Base-by-base conservation (phyloP, 768 basidiomycete species). In the Collybia sp. region DNA sequence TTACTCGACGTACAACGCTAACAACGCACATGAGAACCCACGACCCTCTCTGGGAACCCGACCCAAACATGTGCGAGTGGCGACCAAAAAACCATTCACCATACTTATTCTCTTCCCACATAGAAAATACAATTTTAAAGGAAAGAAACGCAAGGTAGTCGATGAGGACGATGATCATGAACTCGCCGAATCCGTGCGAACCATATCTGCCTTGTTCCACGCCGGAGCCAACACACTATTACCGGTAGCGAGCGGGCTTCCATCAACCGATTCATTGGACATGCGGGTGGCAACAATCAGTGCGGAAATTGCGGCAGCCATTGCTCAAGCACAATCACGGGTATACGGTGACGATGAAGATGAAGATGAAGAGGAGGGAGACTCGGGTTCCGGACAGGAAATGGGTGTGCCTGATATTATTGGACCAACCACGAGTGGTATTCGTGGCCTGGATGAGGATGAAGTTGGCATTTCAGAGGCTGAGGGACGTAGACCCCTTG, bases 11-110 rank as follows among this genome's bases (percentile, higher is more conserved):
- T 47, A 89, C 89, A 45, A 91, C 89, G 17, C 65, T 93, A 45
- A 91, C 85, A 5, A 79, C 85, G 30, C 91, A 93, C 64, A 91
- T 93, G 88, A 79, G 83, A 48, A 88, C 84, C 19, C 89, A 93
- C 62, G 87, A 91, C 64, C 86, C 89, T 38, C 72, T 71, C 52
- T 92, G 88, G 87, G 85, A 85, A 53, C 85, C 88, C 35, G 87
- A 91, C 68, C 87, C 88, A 30, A 83, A 82, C 54, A 73, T 88
- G 88, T 90, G 62, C 53, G 85, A 73, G 38, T 49, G 32, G 41
- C 44, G 13, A 35, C 40, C 49, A 50, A 3, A 53, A 19, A 41
- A 11, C 42, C 36, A 34, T 46, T 46, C 46, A 44, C 30, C 33
- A 46, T 31, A 51, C 51, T 66, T 37, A 61, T 57, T 30, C 42